Conservation (phyloP, 768 basidiomycete species). For the Mycena epipterygia region DNA sequence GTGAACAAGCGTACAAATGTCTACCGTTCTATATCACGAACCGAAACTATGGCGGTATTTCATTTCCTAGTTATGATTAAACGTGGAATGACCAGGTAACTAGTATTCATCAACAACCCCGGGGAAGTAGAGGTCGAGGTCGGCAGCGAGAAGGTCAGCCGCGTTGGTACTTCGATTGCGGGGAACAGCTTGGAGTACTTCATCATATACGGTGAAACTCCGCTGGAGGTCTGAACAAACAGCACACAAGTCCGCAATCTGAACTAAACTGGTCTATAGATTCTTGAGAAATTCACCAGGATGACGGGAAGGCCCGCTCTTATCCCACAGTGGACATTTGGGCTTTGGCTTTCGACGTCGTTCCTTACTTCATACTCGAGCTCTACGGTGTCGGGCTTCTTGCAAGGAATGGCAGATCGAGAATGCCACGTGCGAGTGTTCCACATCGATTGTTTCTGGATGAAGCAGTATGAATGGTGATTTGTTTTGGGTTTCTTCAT, state of each 20-base stretch:
- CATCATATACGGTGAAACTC: conserved; percentile 77
- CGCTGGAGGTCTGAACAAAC: conserved; percentile 67
- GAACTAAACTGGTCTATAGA: conserved; percentile 47
- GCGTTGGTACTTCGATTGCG: conserved; percentile 75
- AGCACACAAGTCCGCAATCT: not conserved
- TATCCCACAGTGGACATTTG: conserved; percentile 81
- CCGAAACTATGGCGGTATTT: conserved; percentile 68
- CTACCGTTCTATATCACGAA: conserved; percentile 80
- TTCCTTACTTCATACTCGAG: conserved; percentile 81
- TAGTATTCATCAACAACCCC: conserved; percentile 79
- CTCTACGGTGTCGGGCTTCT: conserved; percentile 76
- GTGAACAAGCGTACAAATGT: conserved; percentile 77
- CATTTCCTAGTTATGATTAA: not conserved
- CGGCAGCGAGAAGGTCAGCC: conserved; percentile 73
- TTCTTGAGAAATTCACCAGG: conserved; percentile 71
- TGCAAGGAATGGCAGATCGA: conserved; percentile 78
- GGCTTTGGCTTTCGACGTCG: conserved; percentile 83
- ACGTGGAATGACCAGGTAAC: not conserved
- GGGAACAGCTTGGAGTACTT: conserved; percentile 78
- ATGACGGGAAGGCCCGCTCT: conserved; percentile 77
- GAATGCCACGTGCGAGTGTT: conserved; percentile 77
- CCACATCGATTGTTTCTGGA: conserved; percentile 85
- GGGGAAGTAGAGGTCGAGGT: conserved; percentile 85
- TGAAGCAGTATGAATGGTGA: conserved; percentile 78
- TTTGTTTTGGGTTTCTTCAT: conserved; percentile 19